Evolutionary conservation across 2,329 filamentous ascomycete genomes (phyloP), one percentile per base, ranked within the genome.

Genomic region (Corynespora cassiicola): DNA sequence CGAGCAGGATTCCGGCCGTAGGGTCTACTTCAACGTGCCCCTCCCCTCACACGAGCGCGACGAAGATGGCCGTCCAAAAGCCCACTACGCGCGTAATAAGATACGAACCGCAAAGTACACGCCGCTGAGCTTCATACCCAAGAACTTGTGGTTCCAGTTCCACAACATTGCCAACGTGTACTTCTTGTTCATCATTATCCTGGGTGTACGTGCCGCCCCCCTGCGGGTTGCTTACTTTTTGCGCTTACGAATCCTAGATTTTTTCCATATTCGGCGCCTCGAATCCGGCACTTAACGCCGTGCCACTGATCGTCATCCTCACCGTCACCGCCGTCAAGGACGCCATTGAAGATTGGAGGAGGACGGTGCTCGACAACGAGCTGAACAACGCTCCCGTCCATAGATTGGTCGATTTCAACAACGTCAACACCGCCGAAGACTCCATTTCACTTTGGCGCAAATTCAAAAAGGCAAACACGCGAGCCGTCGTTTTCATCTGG

Each of bases 161-260:
- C 92, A 99, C 72, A 97, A 97, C 64, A 87, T 99, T 60, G 94
- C 94, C 63, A 99, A 99, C 69, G 86, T 97, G 36, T 99, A 97
- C 74, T 99, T 99, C 79, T 77, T 97, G 56, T 96, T 97, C 73
- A 81, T 92, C 58, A 91, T 96, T 65, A 95, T 99, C 63, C 80
- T 99, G 44, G 85, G 86, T 61, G 94, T 97, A 85, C 78, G 91
- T 80, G 39, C 23, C 29, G 27, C 24, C 32, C 42, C 42, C 50
- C 43, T 18, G 14, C 5, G 5, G 18, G 4, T 56, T 33, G 15
- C 36, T 32, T 40, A 15, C 12, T 29, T 26, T 49, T 48, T 16
- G 12, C 31, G 36, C 59, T 63, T 43, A 63, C 49, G 14, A 7
- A 7, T 16, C 23, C 28, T 72, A 97, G 94, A 88, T 95, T 65